Evolutionary conservation across 2,329 filamentous ascomycete species (phyloP), one percentile per base, ranked within the genome.

Genomic region (Coniella lustricola): DNA sequence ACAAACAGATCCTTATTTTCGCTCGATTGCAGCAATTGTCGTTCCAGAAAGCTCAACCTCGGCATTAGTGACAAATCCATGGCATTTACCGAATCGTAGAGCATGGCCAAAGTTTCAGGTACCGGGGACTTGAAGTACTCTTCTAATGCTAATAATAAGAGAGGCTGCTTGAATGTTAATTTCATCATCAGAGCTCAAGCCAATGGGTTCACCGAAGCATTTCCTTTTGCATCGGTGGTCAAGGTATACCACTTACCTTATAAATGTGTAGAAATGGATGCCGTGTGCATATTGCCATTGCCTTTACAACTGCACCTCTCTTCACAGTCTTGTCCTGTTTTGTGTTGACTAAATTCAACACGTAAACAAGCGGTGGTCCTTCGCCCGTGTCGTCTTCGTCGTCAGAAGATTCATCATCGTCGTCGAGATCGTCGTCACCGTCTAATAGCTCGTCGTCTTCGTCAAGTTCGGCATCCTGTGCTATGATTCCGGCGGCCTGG

Each of bases 211-310:
- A n/a, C n/a, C n/a, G n/a, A n/a, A n/a, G n/a, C n/a, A n/a, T n/a
- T n/a, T n/a, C n/a, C n/a, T n/a, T n/a, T n/a, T n/a, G n/a, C n/a
- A n/a, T n/a, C n/a, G n/a, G n/a, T n/a, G n/a, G n/a, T n/a, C 5
- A 16, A 38, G 9, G 12, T 16, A 12, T 12, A 17, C 10, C 14
- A 25, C 44, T 40, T 18, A 39, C 87, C 78, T 98, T 98, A 73
- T 98, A 98, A 55, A 98, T 98, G 68, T 98, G 93, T 57, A 98
- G 71, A 67, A 98, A 98, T 3, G 93, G 90, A 72, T 98, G 93
- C 37, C 93, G 77, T 7, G 93, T 98, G 72, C 93, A 98, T 57
- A 98, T 96, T 25, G 93, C 93, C 93, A 98, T 98, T 36, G 93
- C 89, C 65, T 97, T 97, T 50, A 97, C 91, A 43, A 96, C 78